Percentiles rank a stretch among this genome's conserved stretches.
Evolutionary conservation across 495 filamentous ascomycete genomes (phyloP).

Genomic region (Clohesyomyces aquaticus): DNA sequence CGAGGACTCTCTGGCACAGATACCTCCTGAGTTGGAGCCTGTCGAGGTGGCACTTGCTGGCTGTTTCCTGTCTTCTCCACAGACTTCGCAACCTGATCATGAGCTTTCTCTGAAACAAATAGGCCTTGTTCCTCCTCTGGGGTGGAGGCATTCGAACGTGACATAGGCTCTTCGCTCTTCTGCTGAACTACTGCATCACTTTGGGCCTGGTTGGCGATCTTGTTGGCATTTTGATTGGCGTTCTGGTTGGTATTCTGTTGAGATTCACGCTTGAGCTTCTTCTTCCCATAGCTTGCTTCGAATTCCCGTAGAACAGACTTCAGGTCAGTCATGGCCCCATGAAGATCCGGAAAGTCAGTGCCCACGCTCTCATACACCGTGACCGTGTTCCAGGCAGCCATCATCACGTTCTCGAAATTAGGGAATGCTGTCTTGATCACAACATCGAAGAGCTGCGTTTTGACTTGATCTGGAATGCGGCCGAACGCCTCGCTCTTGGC

Average conservation of each 20-base stretch:
- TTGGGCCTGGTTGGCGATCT: constrained; percentile 1
- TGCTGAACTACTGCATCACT: background rate
- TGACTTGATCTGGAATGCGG: constrained; percentile 14
- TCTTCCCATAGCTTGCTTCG: constrained; percentile 3
- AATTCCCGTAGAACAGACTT: constrained; percentile 14
- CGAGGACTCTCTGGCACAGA: background rate
- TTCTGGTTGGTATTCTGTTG: background rate
- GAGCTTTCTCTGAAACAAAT: background rate
- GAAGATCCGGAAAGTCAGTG: constrained; percentile 19
- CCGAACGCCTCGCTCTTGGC: constrained; percentile 15
- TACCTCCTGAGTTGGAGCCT: background rate
- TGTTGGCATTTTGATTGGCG: no score
- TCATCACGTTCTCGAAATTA: constrained; percentile 27
- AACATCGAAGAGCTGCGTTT: constrained; percentile 20
- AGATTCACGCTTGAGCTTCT: background rate
- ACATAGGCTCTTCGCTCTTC: background rate
- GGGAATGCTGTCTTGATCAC: constrained; percentile 13
- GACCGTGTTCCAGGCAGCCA: constrained; percentile 27
- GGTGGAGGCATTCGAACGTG: background rate
- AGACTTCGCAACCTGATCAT: background rate
- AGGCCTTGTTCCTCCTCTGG: background rate
- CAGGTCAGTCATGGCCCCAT: constrained; percentile 15
- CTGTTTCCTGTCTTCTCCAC: background rate
- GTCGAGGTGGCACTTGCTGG: background rate
- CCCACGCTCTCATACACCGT: constrained; percentile 13